Base-by-base conservation (phyloP, 192 early-diverging fungal genomes). In the Mortierella alpina region DNA sequence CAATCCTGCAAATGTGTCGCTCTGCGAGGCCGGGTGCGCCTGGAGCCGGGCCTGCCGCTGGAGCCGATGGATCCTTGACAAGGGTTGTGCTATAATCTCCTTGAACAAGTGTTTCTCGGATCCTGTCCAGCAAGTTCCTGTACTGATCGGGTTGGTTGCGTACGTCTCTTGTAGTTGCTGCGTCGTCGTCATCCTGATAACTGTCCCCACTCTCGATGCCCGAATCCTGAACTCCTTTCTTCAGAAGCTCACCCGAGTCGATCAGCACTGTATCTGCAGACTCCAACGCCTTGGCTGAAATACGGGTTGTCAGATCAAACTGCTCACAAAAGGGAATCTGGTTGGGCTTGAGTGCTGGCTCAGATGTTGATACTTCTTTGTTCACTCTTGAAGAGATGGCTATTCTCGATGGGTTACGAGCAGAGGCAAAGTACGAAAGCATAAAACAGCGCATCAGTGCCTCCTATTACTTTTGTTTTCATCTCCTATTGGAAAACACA, bases 261-360 rank as follows among this genome's bases (percentile, higher is more conserved):
- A 91, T 77, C 41, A 90, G 68, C 11, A 82, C 85, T 4, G 85
- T 66, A 11, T 83, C 76, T 2, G 93, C 91, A 3, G 73, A 64
- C 23, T 93, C 90, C 4, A 96, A 62, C 0, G 84, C 76, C 8
- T 67, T 72, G n/a, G 84, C 72, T 1, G 90, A 86, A 39, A 96
- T 94, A 20, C 87, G 84, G 54, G 92, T 92, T 11, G 95, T 95
- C 13, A 98, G 83, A 75, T 98, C 96, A 85, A 96, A 98, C 13
- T 83, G 87, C 66, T 92, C 88, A 70, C 94, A 95, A 73, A 91
- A 97, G 9, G 92, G 88, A 14, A 77, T 63, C 47, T 86, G 86
- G 47, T 45, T 66, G 0, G 82, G 62, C 0, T 63, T 53, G 59
- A 42, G 68, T 56, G 42, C 39, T 52, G 51, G 17, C n/a, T 68